phyloP scores from a whole-genome alignment of 2,329 filamentous ascomycete genomes.

The Epichloe amarillans region DNA sequence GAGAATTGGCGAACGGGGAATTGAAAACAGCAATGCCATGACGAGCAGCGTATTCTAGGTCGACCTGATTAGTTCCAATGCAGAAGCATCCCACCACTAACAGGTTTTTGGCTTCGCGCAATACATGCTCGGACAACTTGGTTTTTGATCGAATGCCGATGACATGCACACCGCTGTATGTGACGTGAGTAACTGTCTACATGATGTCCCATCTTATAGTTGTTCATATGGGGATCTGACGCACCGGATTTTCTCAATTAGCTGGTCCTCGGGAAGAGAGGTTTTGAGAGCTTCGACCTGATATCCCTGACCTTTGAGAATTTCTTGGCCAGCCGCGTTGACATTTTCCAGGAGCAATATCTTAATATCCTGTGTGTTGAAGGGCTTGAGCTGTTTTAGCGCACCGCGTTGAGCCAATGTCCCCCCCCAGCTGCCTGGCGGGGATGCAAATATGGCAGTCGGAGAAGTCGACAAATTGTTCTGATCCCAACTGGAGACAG shows the following conservation, averaged over 20 bases:
- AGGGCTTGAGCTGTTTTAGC: conserved; percentile 79
- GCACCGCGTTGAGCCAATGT: conserved; percentile 24
- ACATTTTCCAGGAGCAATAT: conserved; percentile 93
- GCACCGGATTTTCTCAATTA: conserved; percentile 92
- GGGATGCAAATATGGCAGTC: conserved; percentile 59
- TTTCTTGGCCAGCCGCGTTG: conserved; percentile 76
- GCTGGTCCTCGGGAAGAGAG: conserved; percentile 78
- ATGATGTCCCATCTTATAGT: not conserved
- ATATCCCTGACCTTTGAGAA: conserved; percentile 76
- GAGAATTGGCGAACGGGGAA: conserved; percentile 95
- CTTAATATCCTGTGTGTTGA: conserved; percentile 91
- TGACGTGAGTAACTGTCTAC: conserved; percentile 2
- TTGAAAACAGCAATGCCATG: conserved; percentile 97
- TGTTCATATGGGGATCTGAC: conserved; percentile 16
- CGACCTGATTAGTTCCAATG: conserved; percentile 93
- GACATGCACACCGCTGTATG: conserved; percentile 73
- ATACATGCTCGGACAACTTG: conserved; percentile 73
- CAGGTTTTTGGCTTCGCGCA: conserved; percentile 82
- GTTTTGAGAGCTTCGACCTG: conserved; percentile 88
- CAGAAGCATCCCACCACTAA: conserved; percentile 97
- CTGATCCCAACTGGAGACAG: conserved; percentile 42
- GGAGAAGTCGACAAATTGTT: conserved; percentile 58
- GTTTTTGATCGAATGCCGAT: conserved; percentile 98
- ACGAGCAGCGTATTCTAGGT: conserved; percentile 68
- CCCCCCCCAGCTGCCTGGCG: conserved; percentile 46